These are phyloP conservation scores for Annulohypoxylon truncatum DNA, from an alignment of 2,329 filamentous ascomycete genomes.

Conservation along the genomic window DNA sequence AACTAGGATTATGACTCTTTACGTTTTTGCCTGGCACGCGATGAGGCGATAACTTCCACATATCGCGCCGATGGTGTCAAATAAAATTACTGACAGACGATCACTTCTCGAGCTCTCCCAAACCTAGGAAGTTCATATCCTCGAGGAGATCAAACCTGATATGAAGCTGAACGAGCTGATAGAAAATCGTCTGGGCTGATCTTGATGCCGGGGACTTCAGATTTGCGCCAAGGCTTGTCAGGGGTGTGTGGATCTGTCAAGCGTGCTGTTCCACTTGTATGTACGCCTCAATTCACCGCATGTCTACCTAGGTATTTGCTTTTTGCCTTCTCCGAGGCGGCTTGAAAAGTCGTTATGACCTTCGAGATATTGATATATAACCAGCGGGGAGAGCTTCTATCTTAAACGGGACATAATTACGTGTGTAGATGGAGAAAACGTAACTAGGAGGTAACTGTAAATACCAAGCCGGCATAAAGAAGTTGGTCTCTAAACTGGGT, in stretches of 20 bases:
- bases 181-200: slow-evolving; percentile 17
- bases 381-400: neutral
- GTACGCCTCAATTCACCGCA: slow-evolving; percentile 4
- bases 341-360: slow-evolving; percentile 5
- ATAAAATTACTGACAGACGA: slow-evolving; percentile 11
- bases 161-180: slow-evolving; percentile 31
- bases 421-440: slow-evolving; percentile 7
- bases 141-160: slow-evolving; percentile 39
- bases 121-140: slow-evolving; percentile 1
- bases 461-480: slow-evolving; percentile 13
- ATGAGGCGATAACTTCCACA: slow-evolving; percentile 36
- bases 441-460: neutral
- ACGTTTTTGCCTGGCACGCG: slow-evolving; percentile 14
- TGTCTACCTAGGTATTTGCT: slow-evolving; percentile 3
- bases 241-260: slow-evolving; percentile 19
- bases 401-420: slow-evolving; percentile 9
- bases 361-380: neutral
- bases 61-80: slow-evolving; percentile 25
- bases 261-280: neutral
- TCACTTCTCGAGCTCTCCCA: slow-evolving; percentile 15
- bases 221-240: slow-evolving; percentile 13
- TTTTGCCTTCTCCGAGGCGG: neutral
- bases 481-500: slow-evolving; percentile 18
- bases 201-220: slow-evolving; percentile 27
- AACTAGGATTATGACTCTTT: slow-evolving; percentile 33